A percentile compares a stretch with the other conserved stretches of the same genome.
phyloP scores from a whole-genome alignment of 345 rosid species.

The Populus ilicifolia region DNA sequence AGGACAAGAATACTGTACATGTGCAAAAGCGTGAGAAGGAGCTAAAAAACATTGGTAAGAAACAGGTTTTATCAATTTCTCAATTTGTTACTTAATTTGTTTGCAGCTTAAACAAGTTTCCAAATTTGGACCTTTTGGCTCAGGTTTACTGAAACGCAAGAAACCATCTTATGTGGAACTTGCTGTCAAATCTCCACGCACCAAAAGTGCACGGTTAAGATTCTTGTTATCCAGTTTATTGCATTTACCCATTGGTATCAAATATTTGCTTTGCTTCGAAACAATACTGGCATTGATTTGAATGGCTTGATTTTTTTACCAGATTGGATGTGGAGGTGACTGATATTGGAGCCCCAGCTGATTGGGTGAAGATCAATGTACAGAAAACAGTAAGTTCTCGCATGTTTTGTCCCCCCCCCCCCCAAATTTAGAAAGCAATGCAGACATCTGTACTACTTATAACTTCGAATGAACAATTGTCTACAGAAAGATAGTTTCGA shows the following conservation, averaged over 20 bases:
- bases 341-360: slow-evolving; percentile 62
- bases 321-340: slow-evolving; percentile 52
- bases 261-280: not conserved
- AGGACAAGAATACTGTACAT: slow-evolving; percentile 49
- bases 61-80: slow-evolving; percentile 1
- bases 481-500: slow-evolving; percentile 62
- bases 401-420: not conserved
- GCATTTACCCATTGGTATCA: slow-evolving; percentile 1
- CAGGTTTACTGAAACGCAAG: slow-evolving; percentile 82
- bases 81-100: not conserved
- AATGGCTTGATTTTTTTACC: slow-evolving; percentile 11
- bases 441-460: not conserved
- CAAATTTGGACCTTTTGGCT: not conserved
- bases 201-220: slow-evolving; percentile 67
- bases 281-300: not conserved
- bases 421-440: not conserved
- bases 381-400: slow-evolving; percentile 53
- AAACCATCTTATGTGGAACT: slow-evolving; percentile 42
- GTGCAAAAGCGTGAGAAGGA: slow-evolving; percentile 55
- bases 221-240: not conserved
- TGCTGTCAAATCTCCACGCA: slow-evolving; percentile 40
- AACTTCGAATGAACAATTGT: not conserved
- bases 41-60: slow-evolving; percentile 53
- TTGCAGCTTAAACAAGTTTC: not conserved
- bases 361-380: slow-evolving; percentile 74